Conservation (phyloP, 371 early-diverging fungal species). For the Entomophthora muscae region DNA sequence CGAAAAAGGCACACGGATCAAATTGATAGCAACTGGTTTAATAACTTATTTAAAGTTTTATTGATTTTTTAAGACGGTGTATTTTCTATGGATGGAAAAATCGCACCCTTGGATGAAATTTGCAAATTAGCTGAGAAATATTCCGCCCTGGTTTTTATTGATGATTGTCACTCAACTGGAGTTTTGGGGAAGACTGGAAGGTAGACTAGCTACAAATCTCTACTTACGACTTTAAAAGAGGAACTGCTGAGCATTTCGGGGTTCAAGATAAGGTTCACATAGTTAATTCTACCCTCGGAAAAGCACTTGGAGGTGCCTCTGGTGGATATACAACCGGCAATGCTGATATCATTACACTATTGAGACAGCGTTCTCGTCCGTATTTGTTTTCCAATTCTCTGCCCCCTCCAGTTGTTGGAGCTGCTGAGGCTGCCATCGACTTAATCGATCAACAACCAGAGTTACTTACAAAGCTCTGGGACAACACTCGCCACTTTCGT, state of each 20-base stretch:
- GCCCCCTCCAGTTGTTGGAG: conserved; percentile 42
- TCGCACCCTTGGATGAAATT: conserved; percentile 33
- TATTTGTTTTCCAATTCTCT: conserved; percentile 44
- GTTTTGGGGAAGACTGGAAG: conserved; percentile 29
- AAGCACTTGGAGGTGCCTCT: conserved; percentile 41
- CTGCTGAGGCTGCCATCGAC: conserved; percentile 33
- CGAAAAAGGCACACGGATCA: conserved; percentile 25
- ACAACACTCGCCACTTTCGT: conserved; percentile 30
- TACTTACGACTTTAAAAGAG: conserved; percentile 30
- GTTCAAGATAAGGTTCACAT: conserved; percentile 33
- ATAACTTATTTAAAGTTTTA: not conserved
- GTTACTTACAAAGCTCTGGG: conserved; percentile 25
- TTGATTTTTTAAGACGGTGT: conserved; percentile 25
- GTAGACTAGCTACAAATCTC: conserved; percentile 7
- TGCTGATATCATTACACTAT: conserved; percentile 24
- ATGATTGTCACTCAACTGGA: conserved; percentile 45
- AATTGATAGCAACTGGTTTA: conserved; percentile 28
- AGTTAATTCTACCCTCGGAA: conserved; percentile 42
- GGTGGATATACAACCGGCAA: conserved; percentile 41
- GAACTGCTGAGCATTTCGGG: conserved; percentile 34
- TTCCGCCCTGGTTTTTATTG: conserved; percentile 34
- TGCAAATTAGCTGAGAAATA: conserved; percentile 41
- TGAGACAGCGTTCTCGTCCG: conserved; percentile 35
- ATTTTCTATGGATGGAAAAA: conserved; percentile 43
- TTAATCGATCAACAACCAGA: conserved; percentile 23